Base-by-base conservation (phyloP, 805 yeast species). In the Dipodascus albidus region DNA sequence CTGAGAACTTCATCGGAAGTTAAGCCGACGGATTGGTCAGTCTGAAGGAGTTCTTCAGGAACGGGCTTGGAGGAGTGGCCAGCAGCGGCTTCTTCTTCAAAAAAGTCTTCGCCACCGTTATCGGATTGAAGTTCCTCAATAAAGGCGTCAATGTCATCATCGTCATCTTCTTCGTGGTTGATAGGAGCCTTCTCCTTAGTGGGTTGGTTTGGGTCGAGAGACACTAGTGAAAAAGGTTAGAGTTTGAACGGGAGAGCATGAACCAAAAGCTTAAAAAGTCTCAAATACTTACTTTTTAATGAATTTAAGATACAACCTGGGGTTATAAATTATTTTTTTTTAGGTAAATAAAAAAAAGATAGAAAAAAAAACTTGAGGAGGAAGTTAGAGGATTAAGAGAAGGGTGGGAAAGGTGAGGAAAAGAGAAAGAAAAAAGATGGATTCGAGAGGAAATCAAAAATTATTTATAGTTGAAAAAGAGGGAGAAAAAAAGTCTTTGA, bases 1-100 rank as follows among this genome's bases (percentile, higher is more conserved):
- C 76, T 82, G 67, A 71, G 54, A 56, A 86, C 95, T 71, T 87
- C 95, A 49, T 84, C 95, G 57, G 80, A 72, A 57, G 83, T 69
- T 66, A 87, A 79, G 80, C 96, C 96, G 63, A 68, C 67, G 52
- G 80, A 68, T 53, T 90, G 89, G 75, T 84, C 87, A 57, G 96
- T 87, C 71, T 85, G 83, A 65, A 87, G 77, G 61, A 85, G 72
- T 67, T 85, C 93, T 64, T 88, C 96, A 53, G 96, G 95, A 52
- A 87, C 88, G 57, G 85, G 85, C 71, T 83, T 81, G 70, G 82
- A 80, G 55, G 81, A 75, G 60, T 76, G 77, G 57, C 77, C 82
- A 50, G 78, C 81, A 33, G 59, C 71, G 52, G 60, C 68, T 44
- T 64, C 70, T 41, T 66, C 69, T 49, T 64, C 66, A 23, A 54